Conservation (phyloP, 177 flowering plant species). For the Tripterygium wilfordii region DNA sequence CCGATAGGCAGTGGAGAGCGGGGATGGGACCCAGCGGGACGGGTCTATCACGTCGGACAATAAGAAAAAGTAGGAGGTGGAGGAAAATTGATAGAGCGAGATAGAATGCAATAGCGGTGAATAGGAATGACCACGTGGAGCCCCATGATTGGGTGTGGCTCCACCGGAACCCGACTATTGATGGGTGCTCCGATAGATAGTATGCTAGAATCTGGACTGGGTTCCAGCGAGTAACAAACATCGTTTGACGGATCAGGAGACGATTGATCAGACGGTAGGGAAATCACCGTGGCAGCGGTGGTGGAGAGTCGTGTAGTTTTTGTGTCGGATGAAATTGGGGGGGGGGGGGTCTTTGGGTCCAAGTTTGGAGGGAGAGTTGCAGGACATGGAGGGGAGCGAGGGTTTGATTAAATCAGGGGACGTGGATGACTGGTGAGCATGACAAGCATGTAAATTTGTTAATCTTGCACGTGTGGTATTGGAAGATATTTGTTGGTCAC, state of each 20-base stretch:
- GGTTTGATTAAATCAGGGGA: neutral
- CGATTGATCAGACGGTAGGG: slow-evolving; percentile 5
- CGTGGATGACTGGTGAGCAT: slow-evolving; percentile 6
- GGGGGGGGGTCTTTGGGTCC: no score
- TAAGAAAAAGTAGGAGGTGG: slow-evolving; percentile 25
- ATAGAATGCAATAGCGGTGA: slow-evolving; percentile 41
- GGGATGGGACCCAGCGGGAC: slow-evolving; percentile 47
- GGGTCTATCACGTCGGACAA: slow-evolving; percentile 19
- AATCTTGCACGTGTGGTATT: no score
- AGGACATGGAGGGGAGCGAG: no score
- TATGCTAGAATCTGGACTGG: slow-evolving; percentile 11
- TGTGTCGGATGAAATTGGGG: no score
- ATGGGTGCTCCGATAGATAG: slow-evolving; percentile 47
- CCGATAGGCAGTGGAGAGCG: slow-evolving; percentile 44
- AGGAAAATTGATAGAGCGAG: slow-evolving; percentile 26
- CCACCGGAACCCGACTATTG: slow-evolving; percentile 52
- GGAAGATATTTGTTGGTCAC: no score
- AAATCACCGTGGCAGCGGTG: no score
- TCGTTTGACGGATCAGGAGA: no score
- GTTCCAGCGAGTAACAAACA: no score
- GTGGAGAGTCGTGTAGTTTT: no score
- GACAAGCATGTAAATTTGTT: no score
- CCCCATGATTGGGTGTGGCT: slow-evolving; percentile 50
- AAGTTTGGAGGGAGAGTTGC: no score
- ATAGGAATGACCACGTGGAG: slow-evolving; percentile 63